These are phyloP conservation scores for Colletotrichum destructivum DNA, from an alignment of 2,329 filamentous ascomycete species.

Conservation along the genomic window DNA sequence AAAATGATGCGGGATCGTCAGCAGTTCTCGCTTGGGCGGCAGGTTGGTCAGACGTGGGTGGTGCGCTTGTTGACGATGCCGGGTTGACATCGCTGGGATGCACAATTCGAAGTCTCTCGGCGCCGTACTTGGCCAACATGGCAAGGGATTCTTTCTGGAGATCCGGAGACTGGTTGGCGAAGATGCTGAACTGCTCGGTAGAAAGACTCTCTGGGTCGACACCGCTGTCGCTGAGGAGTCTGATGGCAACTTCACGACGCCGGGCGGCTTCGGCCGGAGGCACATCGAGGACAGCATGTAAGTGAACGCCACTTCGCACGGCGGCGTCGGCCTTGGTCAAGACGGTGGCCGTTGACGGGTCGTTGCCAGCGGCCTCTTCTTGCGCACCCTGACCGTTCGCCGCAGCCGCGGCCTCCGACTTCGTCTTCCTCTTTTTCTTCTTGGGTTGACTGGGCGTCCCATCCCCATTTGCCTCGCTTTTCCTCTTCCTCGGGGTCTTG, in stretches of 20 bases:
- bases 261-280: constrained; percentile 65
- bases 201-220: constrained; percentile 69
- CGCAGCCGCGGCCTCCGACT: constrained; percentile 15
- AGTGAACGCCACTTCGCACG: constrained; percentile 41
- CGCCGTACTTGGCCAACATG: constrained; percentile 71
- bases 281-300: constrained; percentile 44
- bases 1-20: constrained; percentile 34
- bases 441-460: constrained; percentile 46
- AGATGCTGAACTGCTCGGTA: constrained; percentile 70
- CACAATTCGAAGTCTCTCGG: constrained; percentile 70
- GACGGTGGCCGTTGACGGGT: constrained; percentile 5
- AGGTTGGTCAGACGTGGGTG: constrained; percentile 46
- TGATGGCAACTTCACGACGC: constrained; percentile 63
- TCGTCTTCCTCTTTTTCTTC: constrained; percentile 39
- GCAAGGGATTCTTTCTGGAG: constrained; percentile 69
- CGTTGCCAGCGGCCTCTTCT: constrained; percentile 19
- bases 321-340: constrained; percentile 37
- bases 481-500: constrained; percentile 47
- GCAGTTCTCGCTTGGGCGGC: constrained; percentile 17
- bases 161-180: constrained; percentile 71
- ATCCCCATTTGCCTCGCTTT: constrained; percentile 39
- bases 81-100: constrained; percentile 60
- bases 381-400: constrained; percentile 4
- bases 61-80: constrained; percentile 47
- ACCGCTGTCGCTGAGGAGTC: constrained; percentile 61